phyloP scores from a whole-genome alignment of 2,329 filamentous ascomycete species.

The Aspergillus sp. region DNA sequence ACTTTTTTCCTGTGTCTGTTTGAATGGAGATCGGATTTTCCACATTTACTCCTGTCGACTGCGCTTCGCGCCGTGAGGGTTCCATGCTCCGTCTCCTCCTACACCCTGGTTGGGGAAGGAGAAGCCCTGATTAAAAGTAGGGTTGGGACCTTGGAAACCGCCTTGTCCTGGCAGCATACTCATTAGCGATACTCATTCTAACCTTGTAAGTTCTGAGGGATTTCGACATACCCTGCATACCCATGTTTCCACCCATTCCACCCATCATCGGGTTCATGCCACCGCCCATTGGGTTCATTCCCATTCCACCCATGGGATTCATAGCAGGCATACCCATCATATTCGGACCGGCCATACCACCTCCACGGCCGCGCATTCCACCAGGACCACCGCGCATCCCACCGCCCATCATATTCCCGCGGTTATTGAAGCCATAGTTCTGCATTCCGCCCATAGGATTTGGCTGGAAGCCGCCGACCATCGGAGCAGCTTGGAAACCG shows the following conservation, averaged over 20 bases:
- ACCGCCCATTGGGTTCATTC: slow-evolving; percentile 48
- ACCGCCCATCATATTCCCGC: slow-evolving; percentile 49
- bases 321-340: slow-evolving; percentile 49
- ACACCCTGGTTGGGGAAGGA: slow-evolving; percentile 50
- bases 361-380: slow-evolving; percentile 54
- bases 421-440: slow-evolving; percentile 44
- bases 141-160: slow-evolving; percentile 62
- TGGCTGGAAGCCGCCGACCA: slow-evolving; percentile 39
- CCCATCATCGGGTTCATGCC: slow-evolving; percentile 56
- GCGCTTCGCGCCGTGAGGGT: slow-evolving; percentile 74
- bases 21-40: background rate
- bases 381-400: slow-evolving; percentile 50
- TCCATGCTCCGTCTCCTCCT: slow-evolving; percentile 60
- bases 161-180: slow-evolving; percentile 31
- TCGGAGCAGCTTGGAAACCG: slow-evolving; percentile 40
- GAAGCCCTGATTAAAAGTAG: slow-evolving; percentile 67
- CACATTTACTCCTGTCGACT: slow-evolving; percentile 59
- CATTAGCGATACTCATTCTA: slow-evolving; percentile 11
- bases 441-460: slow-evolving; percentile 47
- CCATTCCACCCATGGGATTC: slow-evolving; percentile 47
- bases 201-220: background rate
- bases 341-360: slow-evolving; percentile 51
- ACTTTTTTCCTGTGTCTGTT: background rate
- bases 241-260: slow-evolving; percentile 42
- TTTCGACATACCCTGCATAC: slow-evolving; percentile 42